Percentiles rank a stretch among this genome's conserved stretches.
Conservation (phyloP, 2,329 filamentous ascomycete genomes). For the Salinomyces thailandicus region DNA sequence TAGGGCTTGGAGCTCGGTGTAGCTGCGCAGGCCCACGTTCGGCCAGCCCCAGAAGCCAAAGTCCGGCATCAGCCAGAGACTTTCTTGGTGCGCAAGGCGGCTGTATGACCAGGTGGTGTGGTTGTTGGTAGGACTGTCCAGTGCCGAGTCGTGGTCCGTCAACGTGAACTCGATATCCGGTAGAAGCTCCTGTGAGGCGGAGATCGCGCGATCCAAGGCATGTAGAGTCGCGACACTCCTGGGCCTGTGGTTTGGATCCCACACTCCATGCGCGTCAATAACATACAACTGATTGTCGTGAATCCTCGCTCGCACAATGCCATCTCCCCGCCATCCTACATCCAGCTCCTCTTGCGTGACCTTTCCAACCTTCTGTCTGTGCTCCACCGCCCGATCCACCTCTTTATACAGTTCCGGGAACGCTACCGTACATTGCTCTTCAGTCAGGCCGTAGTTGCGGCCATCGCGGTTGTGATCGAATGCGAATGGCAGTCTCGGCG, state of each 20-base stretch:
- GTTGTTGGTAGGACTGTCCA: constrained; percentile 4
- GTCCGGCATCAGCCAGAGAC: constrained; percentile 43
- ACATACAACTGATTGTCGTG: constrained; percentile 29
- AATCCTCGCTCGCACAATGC: constrained; percentile 28
- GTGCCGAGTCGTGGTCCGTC: constrained; percentile 22
- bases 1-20: constrained; percentile 9
- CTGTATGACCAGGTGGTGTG: constrained; percentile 35
- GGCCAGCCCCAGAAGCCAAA: constrained; percentile 45
- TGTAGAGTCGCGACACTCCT: constrained; percentile 33
- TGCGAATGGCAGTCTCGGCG: constrained; percentile 1
- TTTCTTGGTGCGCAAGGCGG: constrained; percentile 19
- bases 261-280: constrained; percentile 23
- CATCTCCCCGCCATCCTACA: constrained; percentile 22
- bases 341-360: constrained; percentile 21
- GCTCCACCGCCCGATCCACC: constrained; percentile 21
- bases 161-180: constrained; percentile 41
- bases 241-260: constrained; percentile 17
- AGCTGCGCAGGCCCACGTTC: constrained; percentile 13
- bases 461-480: constrained; percentile 15
- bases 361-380: constrained; percentile 19
- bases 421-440: constrained; percentile 21
- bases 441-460: constrained; percentile 20
- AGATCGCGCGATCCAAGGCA: constrained; percentile 39
- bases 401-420: constrained; percentile 25
- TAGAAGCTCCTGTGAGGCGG: constrained; percentile 30